Conservation (phyloP, 2,329 filamentous ascomycete genomes). For the Blastomyces parvus region DNA sequence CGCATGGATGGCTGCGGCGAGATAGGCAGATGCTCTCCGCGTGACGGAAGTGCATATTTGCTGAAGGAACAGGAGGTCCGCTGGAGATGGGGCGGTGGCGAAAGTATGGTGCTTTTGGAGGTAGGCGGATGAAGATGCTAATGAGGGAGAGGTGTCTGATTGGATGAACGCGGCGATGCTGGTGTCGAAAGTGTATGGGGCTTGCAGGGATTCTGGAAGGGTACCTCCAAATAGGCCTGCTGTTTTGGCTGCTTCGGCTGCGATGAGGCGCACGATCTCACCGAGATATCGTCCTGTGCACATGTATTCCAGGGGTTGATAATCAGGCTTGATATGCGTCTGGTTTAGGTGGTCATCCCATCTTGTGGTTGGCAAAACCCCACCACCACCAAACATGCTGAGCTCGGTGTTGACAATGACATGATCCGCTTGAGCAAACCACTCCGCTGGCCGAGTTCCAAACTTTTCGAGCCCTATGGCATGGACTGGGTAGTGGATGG, state of each 20-base stretch:
- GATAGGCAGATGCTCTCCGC: conserved; percentile 50
- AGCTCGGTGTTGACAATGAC: conserved; percentile 58
- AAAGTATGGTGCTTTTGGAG: conserved; percentile 47
- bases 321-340: conserved; percentile 49
- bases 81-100: conserved; percentile 34
- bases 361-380: conserved; percentile 48
- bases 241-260: conserved; percentile 50
- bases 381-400: conserved; percentile 54
- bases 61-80: conserved; percentile 48
- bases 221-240: conserved; percentile 49
- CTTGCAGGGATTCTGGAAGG: conserved; percentile 45
- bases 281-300: conserved; percentile 55
- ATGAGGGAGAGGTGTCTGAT: conserved; percentile 31
- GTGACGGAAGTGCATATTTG: conserved; percentile 46
- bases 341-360: conserved; percentile 54
- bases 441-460: conserved; percentile 44
- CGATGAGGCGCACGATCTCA: conserved; percentile 52
- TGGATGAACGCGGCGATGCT: conserved; percentile 51
- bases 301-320: conserved; percentile 57
- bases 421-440: conserved; percentile 48
- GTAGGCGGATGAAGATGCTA: conserved; percentile 33
- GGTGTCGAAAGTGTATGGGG: conserved; percentile 52
- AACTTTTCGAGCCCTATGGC: conserved; percentile 49
- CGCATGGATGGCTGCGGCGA: conserved; percentile 55
- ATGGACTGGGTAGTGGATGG: conserved; percentile 50